These are phyloP conservation scores for Akanthomyces uredinophilus DNA, from an alignment of 2,329 filamentous ascomycete genomes.

Conservation along the genomic window DNA sequence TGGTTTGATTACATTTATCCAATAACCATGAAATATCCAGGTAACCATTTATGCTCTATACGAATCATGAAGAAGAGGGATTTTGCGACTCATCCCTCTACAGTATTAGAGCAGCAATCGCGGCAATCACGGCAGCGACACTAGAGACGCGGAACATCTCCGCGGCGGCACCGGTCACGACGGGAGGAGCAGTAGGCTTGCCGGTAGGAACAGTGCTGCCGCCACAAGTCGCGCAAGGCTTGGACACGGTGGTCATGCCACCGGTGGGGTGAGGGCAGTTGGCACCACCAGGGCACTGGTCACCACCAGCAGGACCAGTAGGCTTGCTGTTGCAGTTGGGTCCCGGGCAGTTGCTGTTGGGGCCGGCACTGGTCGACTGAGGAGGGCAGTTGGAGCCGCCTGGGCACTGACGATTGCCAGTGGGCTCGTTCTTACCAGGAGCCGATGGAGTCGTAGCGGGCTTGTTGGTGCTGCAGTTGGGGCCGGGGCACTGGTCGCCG, in stretches of 20 bases:
- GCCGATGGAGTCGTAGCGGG: background rate
- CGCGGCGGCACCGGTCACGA: constrained; percentile 5
- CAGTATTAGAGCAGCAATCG: constrained; percentile 11
- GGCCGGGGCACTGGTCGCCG: constrained; percentile 4
- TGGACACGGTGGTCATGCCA: constrained; percentile 4
- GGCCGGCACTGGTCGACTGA: background rate
- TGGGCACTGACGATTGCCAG: background rate
- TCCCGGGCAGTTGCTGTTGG: background rate
- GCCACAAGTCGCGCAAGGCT: constrained; percentile 6
- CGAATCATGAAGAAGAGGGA: background rate
- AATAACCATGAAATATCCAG: background rate
- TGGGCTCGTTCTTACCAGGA: background rate
- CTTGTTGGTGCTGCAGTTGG: background rate
- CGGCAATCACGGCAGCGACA: constrained; percentile 14
- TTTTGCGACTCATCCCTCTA: background rate
- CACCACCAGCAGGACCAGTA: background rate
- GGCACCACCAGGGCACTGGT: background rate
- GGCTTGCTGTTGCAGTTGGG: background rate
- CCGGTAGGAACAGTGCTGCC: background rate
- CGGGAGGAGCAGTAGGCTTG: background rate
- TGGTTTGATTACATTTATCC: background rate
- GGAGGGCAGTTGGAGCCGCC: constrained; percentile 5
- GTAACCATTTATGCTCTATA: background rate
- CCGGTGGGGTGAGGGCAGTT: constrained; percentile 10
- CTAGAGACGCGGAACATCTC: constrained; percentile 5